Evolutionary conservation across 2,329 filamentous ascomycete genomes (phyloP), one percentile per base, ranked within the genome.

Genomic region (Trichoderma oligosporum): DNA sequence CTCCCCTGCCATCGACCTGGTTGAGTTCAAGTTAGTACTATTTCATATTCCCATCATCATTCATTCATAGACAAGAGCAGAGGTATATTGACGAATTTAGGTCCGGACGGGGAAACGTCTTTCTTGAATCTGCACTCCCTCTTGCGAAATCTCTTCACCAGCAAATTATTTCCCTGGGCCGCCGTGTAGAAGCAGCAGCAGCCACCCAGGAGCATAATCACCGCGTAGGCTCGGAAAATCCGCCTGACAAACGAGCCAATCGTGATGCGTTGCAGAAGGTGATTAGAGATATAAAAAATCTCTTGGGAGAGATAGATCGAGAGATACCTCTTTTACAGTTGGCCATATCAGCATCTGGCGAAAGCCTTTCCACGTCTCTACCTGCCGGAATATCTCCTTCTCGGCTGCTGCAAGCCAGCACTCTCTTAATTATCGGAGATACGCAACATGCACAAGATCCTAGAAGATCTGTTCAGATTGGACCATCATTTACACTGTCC

Each of bases 261-360:
- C 81, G 86, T 56, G 71, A 76, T 2, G 86, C 93, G 66, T 76
- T 96, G 20, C 79, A 82, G 52, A 73, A 76, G 36, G 88, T 97
- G 61, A 83, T 93, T 52, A 68, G 75, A 9, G 88, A 92, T 44
- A 93, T 96, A 66, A 89, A 86, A 67, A 78, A 76, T 11, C 74
- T 99, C 2, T 79, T 97, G 2, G 74, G 77, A 9, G 84, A 87
- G 7, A 96, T 99, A 61, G 93, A 97, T 70, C 87, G 94, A 70
- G 89, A 93, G 11, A 90, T 97, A 9, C 93, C 93, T 0, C 78
- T 96, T 3, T 87, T 99, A 69, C 96, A 94, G 65, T 79, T 99
- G 25, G 94, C 94, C 56, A 96, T 99, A 62, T 94, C 91, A 1
- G 93, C 92, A 1, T 97, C 93, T 1, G 94, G 94, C 0, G 91